Percentiles rank a stretch among this genome's conserved stretches.
These are phyloP conservation scores for Penicillium cinerascens DNA, from an alignment of 495 filamentous ascomycete genomes.

Conservation along the genomic window DNA sequence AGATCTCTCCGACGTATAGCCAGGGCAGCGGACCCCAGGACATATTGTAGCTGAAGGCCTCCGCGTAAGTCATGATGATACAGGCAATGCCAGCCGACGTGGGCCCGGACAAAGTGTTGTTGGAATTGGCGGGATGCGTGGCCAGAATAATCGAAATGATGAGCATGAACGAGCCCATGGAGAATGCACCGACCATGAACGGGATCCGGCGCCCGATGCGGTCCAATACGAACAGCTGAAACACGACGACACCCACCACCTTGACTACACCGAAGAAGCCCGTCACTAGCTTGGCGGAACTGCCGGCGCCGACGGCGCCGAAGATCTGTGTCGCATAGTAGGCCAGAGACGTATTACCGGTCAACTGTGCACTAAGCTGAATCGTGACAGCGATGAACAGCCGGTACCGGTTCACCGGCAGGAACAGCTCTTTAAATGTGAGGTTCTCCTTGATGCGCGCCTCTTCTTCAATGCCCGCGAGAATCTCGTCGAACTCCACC, in stretches of 20 bases:
- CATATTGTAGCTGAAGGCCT: constrained; percentile 45
- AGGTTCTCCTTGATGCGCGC: constrained; percentile 39
- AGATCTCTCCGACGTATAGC: constrained; percentile 51
- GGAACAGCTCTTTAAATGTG: constrained; percentile 37
- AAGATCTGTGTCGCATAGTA: constrained; percentile 51
- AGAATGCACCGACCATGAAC: constrained; percentile 50
- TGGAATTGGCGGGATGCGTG: constrained; percentile 40
- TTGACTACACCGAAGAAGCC: constrained; percentile 50
- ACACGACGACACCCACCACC: constrained; percentile 39
- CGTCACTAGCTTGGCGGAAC: constrained; percentile 41
- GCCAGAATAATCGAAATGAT: constrained; percentile 49
- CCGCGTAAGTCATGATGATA: constrained; percentile 49
- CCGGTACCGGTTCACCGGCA: constrained; percentile 43
- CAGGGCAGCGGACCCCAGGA: constrained; percentile 35
- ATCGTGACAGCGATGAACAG: constrained; percentile 42
- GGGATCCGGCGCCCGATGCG: constrained; percentile 49
- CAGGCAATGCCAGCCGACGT: constrained; percentile 41
- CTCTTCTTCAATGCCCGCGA: constrained; percentile 45
- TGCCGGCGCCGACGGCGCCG: constrained; percentile 39
- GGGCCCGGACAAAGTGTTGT: constrained; percentile 18
- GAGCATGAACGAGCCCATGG: constrained; percentile 50
- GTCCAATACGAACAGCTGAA: constrained; percentile 49
- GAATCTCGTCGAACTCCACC: constrained; percentile 17
- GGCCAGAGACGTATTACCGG: constrained; percentile 47
- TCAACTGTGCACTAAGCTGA: constrained; percentile 43